Conservation (phyloP, 1,284 basidiomycete species). For the Boletellus deceptivus region DNA sequence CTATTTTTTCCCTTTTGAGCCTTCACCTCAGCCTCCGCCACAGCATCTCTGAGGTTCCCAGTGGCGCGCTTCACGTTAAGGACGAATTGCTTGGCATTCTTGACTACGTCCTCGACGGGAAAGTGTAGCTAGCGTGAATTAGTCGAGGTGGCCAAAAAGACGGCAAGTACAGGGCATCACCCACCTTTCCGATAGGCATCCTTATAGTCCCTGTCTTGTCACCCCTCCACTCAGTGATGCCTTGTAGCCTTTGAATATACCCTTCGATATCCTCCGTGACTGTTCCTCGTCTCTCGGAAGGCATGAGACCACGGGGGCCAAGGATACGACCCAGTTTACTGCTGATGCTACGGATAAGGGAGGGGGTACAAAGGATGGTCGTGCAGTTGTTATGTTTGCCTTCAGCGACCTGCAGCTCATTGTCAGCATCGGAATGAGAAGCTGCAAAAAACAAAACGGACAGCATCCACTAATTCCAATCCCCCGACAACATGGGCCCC, state of each 20-base stretch:
- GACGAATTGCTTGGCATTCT: slow-evolving; percentile 80
- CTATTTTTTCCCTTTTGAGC: slow-evolving; percentile 39
- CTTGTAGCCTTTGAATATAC: slow-evolving; percentile 78
- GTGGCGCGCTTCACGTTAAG: slow-evolving; percentile 75
- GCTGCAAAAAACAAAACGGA: slow-evolving; percentile 38
- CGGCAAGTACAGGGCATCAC: slow-evolving; percentile 7
- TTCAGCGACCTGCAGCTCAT: slow-evolving; percentile 54
- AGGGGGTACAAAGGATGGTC: slow-evolving; percentile 80
- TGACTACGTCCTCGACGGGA: slow-evolving; percentile 70
- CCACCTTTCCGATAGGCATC: slow-evolving; percentile 70
- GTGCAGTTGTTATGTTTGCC: slow-evolving; percentile 66
- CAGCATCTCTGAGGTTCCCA: slow-evolving; percentile 54
- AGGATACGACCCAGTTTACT: slow-evolving; percentile 84
- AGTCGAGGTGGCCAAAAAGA: slow-evolving; percentile 3
- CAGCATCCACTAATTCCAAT: slow-evolving; percentile 77
- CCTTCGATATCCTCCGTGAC: slow-evolving; percentile 85
- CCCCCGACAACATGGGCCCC: slow-evolving; percentile 88
- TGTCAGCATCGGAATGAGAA: slow-evolving; percentile 9
- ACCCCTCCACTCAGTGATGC: slow-evolving; percentile 90
- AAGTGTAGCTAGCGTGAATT: slow-evolving; percentile 60
- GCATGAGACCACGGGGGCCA: slow-evolving; percentile 95
- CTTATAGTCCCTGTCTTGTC: slow-evolving; percentile 87
- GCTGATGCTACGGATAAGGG: slow-evolving; percentile 77
- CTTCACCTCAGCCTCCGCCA: slow-evolving; percentile 30
- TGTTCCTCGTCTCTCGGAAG: slow-evolving; percentile 89